These are phyloP conservation scores for Dipteronia dyeriana DNA, from an alignment of 345 rosid species.

Conservation along the genomic window DNA sequence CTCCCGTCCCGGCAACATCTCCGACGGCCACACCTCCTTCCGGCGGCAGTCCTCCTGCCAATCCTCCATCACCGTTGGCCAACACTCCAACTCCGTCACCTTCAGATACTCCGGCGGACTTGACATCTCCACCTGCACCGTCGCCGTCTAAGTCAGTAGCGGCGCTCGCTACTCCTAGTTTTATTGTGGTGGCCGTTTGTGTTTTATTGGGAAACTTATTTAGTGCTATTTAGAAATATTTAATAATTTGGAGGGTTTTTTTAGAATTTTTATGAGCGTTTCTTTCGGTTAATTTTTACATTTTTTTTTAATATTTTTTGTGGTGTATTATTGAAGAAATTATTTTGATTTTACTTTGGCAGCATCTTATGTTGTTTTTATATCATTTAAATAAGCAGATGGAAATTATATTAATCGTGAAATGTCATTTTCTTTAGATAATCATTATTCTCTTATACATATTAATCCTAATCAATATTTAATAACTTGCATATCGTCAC, in stretches of 20 bases:
- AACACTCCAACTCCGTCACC: not conserved
- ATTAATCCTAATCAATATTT: no score
- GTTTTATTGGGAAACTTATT: constrained; percentile 7
- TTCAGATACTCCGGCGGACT: constrained; percentile 5
- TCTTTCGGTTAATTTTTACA: not conserved
- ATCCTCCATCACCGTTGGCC: constrained; percentile 13
- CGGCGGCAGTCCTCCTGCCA: not conserved
- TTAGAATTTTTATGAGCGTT: not conserved
- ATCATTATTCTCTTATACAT: not conserved
- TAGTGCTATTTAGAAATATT: not conserved
- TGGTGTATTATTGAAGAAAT: not conserved
- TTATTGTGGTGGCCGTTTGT: constrained; percentile 18
- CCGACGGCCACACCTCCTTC: not conserved
- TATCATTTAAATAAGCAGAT: no score
- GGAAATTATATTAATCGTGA: not conserved
- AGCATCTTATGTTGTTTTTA: not conserved
- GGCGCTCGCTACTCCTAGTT: not conserved
- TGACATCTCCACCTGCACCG: constrained; percentile 26
- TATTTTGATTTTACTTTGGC: not conserved
- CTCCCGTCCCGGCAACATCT: constrained; percentile 17
- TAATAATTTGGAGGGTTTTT: not conserved
- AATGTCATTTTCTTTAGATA: not conserved
- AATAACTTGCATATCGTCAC: no score
- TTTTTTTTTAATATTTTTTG: not conserved
- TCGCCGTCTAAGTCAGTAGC: constrained; percentile 15